These are phyloP conservation scores for Mortierella sp. DNA, from an alignment of 371 early-diverging fungal species.

Conservation along the genomic window DNA sequence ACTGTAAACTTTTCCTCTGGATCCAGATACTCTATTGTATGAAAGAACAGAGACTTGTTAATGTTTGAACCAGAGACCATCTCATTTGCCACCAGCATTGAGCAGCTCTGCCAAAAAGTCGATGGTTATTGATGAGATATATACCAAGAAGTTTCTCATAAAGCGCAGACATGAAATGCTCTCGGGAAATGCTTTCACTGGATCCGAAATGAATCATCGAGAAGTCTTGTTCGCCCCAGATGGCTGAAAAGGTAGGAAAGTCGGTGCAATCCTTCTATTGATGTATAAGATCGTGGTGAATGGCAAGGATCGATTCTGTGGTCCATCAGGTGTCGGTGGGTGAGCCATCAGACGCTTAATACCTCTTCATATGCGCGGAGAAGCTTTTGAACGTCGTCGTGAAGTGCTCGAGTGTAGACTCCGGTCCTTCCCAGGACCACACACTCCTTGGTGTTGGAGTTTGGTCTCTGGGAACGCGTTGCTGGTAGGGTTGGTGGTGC, in stretches of 20 bases:
- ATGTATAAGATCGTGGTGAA: not conserved
- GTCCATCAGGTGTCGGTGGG: no score
- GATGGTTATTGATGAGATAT: no score
- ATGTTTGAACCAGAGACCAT: not conserved
- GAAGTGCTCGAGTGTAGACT: constrained; percentile 2
- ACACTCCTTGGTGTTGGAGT: not conserved
- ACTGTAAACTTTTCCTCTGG: not conserved
- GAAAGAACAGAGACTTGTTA: not conserved
- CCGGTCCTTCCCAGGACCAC: constrained; percentile 5
- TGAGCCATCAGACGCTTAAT: no score
- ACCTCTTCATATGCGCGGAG: constrained; percentile 4
- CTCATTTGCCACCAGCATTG: not conserved
- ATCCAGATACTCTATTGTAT: constrained; percentile 15
- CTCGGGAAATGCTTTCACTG: not conserved
- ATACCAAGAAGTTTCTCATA: constrained; percentile 15
- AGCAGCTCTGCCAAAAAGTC: no score
- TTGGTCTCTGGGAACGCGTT: not conserved
- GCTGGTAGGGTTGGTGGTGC: no score
- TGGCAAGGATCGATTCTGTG: no score
- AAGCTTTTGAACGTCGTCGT: not conserved
- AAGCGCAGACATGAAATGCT: constrained; percentile 7
- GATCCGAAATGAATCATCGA: constrained; percentile 23
- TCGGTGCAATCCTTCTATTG: constrained; percentile 14
- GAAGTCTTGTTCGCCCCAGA: constrained; percentile 15
- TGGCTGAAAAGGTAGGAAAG: constrained; percentile 3